phyloP scores from a whole-genome alignment of 352 stramenopile genomes.

The Phytophthora quininea region DNA sequence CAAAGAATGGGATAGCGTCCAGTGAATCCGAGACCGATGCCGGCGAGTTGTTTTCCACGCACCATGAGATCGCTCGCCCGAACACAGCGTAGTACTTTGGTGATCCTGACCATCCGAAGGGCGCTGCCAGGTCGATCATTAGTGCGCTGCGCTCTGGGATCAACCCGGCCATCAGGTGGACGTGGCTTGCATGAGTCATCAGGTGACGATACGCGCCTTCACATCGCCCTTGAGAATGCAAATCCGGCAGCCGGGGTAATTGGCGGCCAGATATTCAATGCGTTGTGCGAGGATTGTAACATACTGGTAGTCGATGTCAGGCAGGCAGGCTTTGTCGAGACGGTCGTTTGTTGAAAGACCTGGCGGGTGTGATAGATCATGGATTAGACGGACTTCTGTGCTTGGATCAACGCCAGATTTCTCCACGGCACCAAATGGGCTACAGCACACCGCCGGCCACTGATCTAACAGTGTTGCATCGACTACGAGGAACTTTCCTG shows the following conservation, averaged over 20 bases:
- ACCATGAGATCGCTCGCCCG: constrained; percentile 6
- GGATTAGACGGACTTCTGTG: constrained; percentile 4
- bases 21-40: constrained; percentile 4
- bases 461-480: constrained; percentile 1
- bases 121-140: constrained; percentile 9
- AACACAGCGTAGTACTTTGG: constrained; percentile 8
- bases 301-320: constrained; percentile 11
- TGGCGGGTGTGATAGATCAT: constrained; percentile 11
- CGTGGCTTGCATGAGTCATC: constrained; percentile 5
- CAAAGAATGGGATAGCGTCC: constrained; percentile 8
- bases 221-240: constrained; percentile 16
- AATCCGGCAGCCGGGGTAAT: background rate
- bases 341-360: constrained; percentile 10
- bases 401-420: constrained; percentile 1
- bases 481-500: constrained; percentile 2
- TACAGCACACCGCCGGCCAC: background rate
- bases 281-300: constrained; percentile 5
- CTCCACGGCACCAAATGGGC: constrained; percentile 10
- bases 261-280: constrained; percentile 4
- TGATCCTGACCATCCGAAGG: constrained; percentile 13
- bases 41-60: background rate
- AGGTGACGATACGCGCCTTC: constrained; percentile 21
- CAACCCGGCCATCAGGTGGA: constrained; percentile 6
- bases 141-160: background rate
- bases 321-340: constrained; percentile 4